phyloP scores from a whole-genome alignment of 2,329 filamentous ascomycete genomes.

The Penicillium sp. region DNA sequence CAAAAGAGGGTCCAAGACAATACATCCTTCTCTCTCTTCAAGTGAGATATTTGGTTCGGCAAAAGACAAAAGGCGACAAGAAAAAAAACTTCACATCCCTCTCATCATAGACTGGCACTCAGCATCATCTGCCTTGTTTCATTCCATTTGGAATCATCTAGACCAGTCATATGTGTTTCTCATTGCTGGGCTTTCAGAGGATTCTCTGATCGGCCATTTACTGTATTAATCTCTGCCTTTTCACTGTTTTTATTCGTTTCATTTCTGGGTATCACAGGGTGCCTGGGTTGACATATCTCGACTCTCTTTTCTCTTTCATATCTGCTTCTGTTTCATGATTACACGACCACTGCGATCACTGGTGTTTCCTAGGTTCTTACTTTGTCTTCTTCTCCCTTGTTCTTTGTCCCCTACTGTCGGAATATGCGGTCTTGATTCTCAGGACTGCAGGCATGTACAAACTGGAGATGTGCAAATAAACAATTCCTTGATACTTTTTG shows the following conservation, averaged over 20 bases:
- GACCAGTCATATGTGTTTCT: conserved; percentile 12
- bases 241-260: conserved; percentile 7
- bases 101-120: conserved; percentile 15
- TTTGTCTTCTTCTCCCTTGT: conserved; percentile 6
- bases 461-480: conserved; percentile 18
- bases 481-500: not conserved
- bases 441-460: conserved; percentile 12
- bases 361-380: conserved; percentile 7
- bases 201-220: conserved; percentile 5
- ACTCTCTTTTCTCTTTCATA: not conserved
- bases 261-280: not conserved
- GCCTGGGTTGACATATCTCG: not conserved
- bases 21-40: conserved; percentile 1
- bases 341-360: conserved; percentile 9
- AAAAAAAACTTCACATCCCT: not conserved
- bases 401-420: conserved; percentile 6
- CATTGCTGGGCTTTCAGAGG: conserved; percentile 2
- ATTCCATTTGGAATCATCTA: conserved; percentile 12
- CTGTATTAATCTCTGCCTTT: conserved; percentile 18
- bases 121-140: conserved; percentile 4
- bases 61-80: conserved; percentile 4
- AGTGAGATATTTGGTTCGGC: not conserved
- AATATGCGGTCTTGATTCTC: not conserved
- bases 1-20: conserved; percentile 11
- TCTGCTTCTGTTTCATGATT: conserved; percentile 11